Evolutionary conservation across 2,329 filamentous ascomycete species (phyloP), one percentile per base, ranked within the genome.

Genomic region (Neoarthrinium moseri): DNA sequence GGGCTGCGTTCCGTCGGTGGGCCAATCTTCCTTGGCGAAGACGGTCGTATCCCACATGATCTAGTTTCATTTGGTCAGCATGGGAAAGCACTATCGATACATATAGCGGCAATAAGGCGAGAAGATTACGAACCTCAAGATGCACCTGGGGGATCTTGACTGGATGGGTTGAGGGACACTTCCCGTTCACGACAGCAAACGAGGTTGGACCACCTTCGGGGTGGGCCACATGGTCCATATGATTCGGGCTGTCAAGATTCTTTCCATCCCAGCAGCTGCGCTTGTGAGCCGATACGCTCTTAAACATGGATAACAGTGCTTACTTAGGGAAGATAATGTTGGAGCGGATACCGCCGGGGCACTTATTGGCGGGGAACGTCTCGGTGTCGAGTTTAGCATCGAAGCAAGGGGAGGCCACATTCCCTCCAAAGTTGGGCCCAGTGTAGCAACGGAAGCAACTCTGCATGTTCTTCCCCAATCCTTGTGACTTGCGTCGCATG

Each of bases 161-260:
- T 6, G 73, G 73, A 56, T 75, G 60, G 15, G 57, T 59, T 4
- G 53, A 54, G 1, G 71, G 70, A 50, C 70, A 74, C 24, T 63
- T 56, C 43, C 72, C 72, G 47, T 72, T 72, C 18, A 72, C 73
- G 22, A 20, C 35, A 18, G 54, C 71, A 17, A 72, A 71, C 12
- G 72, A 72, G 8, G 61, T 58, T 21, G 35, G 20, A 36, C 70
- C 69, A 33, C 64, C 63, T n/a, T n/a, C n/a, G n/a, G n/a, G n/a
- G 61, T 76, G 76, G 20, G 70, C 63, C 15, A 75, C 69, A 59
- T 75, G 73, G 51, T 61, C 65, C 56, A 71, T 64, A 59, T 76
- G 72, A 56, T 75, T 70, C 8, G 71, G 70, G 18, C 62, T 67
- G 58, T 76, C 73, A 26, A 74, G 65, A 52, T 73, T 74, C 48